phyloP scores from a whole-genome alignment of 2,329 filamentous ascomycete genomes.

The Zymoseptoria passerinii region DNA sequence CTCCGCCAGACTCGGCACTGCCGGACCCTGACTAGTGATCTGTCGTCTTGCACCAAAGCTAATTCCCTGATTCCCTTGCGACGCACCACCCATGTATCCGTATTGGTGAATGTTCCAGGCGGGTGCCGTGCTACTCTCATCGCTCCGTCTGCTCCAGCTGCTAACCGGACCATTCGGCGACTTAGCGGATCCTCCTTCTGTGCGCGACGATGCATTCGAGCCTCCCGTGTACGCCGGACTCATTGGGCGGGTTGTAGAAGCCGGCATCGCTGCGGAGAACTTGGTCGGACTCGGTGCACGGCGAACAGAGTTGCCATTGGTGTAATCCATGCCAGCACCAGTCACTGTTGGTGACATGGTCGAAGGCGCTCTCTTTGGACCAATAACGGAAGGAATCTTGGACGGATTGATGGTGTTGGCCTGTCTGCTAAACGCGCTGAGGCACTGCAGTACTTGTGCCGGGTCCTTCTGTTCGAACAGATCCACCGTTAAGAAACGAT shows the following conservation, averaged over 20 bases:
- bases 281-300: slow-evolving; percentile 21
- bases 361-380: slow-evolving; percentile 54
- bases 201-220: slow-evolving; percentile 51
- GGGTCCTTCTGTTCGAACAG: slow-evolving; percentile 93
- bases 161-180: slow-evolving; percentile 54
- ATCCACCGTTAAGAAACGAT: slow-evolving; percentile 94
- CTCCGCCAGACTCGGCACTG: slow-evolving; percentile 72
- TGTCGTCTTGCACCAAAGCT: slow-evolving; percentile 85
- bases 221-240: slow-evolving; percentile 42
- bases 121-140: slow-evolving; percentile 72
- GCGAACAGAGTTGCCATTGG: slow-evolving; percentile 12
- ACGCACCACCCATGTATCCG: slow-evolving; percentile 95
- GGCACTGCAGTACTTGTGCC: slow-evolving; percentile 86
- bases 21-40: slow-evolving; percentile 74
- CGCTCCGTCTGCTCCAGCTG: slow-evolving; percentile 80
- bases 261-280: slow-evolving; percentile 21
- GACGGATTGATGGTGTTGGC: slow-evolving; percentile 67
- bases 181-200: slow-evolving; percentile 37
- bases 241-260: slow-evolving; percentile 28
- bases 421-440: slow-evolving; percentile 82
- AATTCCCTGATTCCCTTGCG: slow-evolving; percentile 89
- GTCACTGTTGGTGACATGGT: slow-evolving; percentile 28
- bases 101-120: slow-evolving; percentile 99
- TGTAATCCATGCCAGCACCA: slow-evolving; percentile 13
- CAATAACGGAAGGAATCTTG: slow-evolving; percentile 67